Base-by-base conservation (phyloP, 2,329 filamentous ascomycete genomes). In the Calonectria crousiana region DNA sequence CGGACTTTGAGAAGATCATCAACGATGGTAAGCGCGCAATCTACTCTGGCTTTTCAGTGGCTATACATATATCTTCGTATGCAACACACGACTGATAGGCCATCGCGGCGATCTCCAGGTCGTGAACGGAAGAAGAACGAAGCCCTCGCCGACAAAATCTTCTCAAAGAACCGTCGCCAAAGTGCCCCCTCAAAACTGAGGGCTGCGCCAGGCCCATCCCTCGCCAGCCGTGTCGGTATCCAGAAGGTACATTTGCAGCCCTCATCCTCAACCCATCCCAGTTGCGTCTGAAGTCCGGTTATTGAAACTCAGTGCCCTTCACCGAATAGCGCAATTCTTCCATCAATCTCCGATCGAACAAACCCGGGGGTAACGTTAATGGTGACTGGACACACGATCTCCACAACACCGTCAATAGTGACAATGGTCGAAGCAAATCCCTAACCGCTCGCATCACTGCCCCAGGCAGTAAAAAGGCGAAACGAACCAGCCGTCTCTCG, bases 381-480 rank as follows among this genome's bases (percentile, higher is more conserved):
- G 89, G 89, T 77, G 92, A 93, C 84, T 95, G 93, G 93, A 92
- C 91, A 13, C 93, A 94, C 82, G 93, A 95, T 78, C 88, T 94
- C 4, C 92, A 95, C 83, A 84, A 85, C 76, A 77, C 86, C 78
- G 81, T 87, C 74, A 87, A 79, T 78, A 82, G 78, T 78, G 80
- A 75, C 71, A 78, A 81, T 68, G 70, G 38, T 28, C 74, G 76
- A 69, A 69, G 79, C 71, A 84, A 82, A 77, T 86, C 88, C 13
- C 85, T 92, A 53, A 86, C 87, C 69, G 84, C 87, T 44, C 88
- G 89, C 70, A 86, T 90, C 74, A 85, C 86, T 8, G 79, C 81
- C 6, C 85, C 87, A 11, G 85, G 86, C 56, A 72, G 73, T 47
- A 80, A 70, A 67, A 78, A 73, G 70, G 60, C 70, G 72, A 71